phyloP scores from a whole-genome alignment of 1,139 yeast species.

The Geotrichum carabidarum region DNA sequence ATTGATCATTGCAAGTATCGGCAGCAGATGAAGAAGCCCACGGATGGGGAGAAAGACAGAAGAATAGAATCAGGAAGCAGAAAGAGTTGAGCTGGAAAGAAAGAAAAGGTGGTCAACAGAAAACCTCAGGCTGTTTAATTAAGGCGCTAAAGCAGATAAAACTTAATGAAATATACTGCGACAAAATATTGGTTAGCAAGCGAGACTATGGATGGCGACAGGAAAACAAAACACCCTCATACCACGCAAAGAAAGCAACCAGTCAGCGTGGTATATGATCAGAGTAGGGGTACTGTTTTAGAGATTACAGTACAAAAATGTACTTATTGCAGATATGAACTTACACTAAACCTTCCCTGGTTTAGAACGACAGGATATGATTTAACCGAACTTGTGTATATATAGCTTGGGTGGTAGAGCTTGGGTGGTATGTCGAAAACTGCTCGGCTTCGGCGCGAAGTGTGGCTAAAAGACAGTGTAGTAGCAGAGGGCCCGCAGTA shows the following conservation, averaged over 20 bases:
- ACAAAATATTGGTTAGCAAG: neutral
- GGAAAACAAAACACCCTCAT: neutral
- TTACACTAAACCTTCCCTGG: too few species aligned
- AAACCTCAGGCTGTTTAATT: neutral
- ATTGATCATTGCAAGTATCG: neutral
- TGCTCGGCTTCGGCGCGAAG: too few species aligned
- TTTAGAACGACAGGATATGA: too few species aligned
- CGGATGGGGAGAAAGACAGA: neutral
- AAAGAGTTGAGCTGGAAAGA: neutral
- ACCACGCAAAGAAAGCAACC: neutral
- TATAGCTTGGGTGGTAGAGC: too few species aligned
- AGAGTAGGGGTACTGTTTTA: too few species aligned
- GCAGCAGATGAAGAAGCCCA: neutral
- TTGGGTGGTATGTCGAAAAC: too few species aligned
- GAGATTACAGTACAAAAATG: too few species aligned
- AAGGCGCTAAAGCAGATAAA: neutral
- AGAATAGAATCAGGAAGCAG: neutral
- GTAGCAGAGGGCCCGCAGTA: too few species aligned
- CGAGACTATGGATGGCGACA: neutral
- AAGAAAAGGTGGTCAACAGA: neutral
- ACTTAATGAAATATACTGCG: neutral
- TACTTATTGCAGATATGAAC: too few species aligned
- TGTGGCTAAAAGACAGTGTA: too few species aligned
- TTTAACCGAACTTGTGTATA: too few species aligned
- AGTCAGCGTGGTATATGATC: too few species aligned